These are phyloP conservation scores for Metschnikowia anglica DNA, from an alignment of 805 yeast genomes.

Conservation along the genomic window DNA sequence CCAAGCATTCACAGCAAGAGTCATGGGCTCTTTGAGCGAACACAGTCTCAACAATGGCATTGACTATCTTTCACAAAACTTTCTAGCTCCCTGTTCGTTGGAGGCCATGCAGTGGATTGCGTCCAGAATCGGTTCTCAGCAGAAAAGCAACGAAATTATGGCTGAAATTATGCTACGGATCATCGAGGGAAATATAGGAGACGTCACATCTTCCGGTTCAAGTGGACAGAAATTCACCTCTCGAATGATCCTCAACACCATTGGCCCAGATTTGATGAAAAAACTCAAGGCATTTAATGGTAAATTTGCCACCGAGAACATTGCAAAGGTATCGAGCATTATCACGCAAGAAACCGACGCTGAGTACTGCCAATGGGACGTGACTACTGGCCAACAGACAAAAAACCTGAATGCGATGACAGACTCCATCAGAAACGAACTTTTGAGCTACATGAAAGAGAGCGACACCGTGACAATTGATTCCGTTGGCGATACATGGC, in stretches of 20 bases:
- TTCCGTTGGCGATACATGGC: conserved; percentile 11
- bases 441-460: conserved; percentile 5
- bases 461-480: not conserved
- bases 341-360: conserved; percentile 9
- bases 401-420: not conserved
- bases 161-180: conserved; percentile 16
- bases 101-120: conserved; percentile 36
- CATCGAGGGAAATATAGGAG: conserved; percentile 16
- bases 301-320: conserved; percentile 3
- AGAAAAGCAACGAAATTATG: conserved; percentile 14
- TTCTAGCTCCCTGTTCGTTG: conserved; percentile 55
- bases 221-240: conserved; percentile 14
- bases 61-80: conserved; percentile 83
- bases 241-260: conserved; percentile 16
- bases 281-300: conserved; percentile 4
- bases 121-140: conserved; percentile 18
- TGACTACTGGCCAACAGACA: no score
- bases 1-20: conserved; percentile 65
- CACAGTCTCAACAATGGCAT: conserved; percentile 72
- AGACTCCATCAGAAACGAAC: conserved; percentile 8
- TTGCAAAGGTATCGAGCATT: conserved; percentile 8
- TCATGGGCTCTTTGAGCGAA: conserved; percentile 52
- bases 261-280: conserved; percentile 13
- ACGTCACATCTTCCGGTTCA: conserved; percentile 6
- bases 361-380: conserved; percentile 11